These are phyloP conservation scores for Peronospora tabacina DNA, from an alignment of 352 stramenopile species.

Conservation along the genomic window DNA sequence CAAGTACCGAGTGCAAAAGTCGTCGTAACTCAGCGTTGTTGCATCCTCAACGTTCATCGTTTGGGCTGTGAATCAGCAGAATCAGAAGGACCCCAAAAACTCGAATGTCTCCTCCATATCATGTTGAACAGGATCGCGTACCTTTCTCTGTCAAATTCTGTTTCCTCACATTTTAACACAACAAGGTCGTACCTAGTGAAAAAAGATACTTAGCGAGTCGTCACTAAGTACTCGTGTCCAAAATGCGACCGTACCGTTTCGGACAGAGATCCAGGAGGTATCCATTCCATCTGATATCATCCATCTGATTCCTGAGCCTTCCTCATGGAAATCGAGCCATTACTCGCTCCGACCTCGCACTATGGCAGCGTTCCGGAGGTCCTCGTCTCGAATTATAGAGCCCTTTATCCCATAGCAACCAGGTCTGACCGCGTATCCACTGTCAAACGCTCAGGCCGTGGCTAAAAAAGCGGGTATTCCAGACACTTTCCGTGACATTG, in stretches of 20 bases:
- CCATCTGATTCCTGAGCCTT: constrained; percentile 8
- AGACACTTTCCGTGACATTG: constrained; percentile 27
- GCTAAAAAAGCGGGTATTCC: constrained; percentile 9
- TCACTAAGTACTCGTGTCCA: no score
- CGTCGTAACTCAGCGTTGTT: constrained; percentile 45
- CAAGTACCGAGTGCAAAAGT: constrained; percentile 73
- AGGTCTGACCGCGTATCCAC: background rate
- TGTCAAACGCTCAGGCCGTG: constrained; percentile 3
- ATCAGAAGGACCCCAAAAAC: background rate
- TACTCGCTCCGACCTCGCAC: constrained; percentile 18
- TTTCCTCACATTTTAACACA: no score
- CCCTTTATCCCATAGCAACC: background rate
- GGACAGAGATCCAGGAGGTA: background rate
- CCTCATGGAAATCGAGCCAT: constrained; percentile 32
- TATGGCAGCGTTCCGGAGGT: constrained; percentile 31
- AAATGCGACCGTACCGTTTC: background rate
- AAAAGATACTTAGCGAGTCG: no score
- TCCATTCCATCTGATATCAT: no score
- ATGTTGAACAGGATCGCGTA: no score
- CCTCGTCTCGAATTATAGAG: background rate
- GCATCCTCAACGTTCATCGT: constrained; percentile 57
- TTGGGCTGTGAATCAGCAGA: background rate
- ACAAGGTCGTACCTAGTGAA: no score
- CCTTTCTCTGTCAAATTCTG: no score
- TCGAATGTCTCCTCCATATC: no score